Base-by-base conservation (phyloP, 1,284 basidiomycete genomes). In the Fomitopsis betulina region DNA sequence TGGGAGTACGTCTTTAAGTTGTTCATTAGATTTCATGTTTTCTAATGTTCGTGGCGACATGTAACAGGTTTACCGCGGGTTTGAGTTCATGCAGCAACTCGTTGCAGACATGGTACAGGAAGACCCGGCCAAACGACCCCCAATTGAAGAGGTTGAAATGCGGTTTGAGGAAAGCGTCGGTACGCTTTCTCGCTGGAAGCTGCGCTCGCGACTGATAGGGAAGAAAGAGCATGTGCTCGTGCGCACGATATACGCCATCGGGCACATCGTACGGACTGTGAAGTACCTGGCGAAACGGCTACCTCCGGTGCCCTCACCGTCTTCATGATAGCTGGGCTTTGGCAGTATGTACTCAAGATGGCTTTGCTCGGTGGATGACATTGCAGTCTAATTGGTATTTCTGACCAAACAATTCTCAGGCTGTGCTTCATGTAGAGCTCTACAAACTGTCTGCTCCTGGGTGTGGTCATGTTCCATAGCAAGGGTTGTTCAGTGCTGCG, bases 71-170 rank as follows among this genome's bases (percentile, higher is more conserved):
- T 53, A 39, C 13, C 38, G 23, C 5, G 53, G 54, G 0, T 17
- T 65, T 13, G 61, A 66, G n/a, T 65, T 66, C 51, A 61, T 63
- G 60, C 33, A 58, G 12, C 47, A 59, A 15, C 58, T 66, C 7
- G 54, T 66, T 1, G 30, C 37, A 0, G 58, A 62, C 32, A 63
- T 64, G 60, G 52, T 55, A 3, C 57, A 60, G 8, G 55, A 58
- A 17, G 60, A 60, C 27, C 63, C 63, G 1, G 33, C 27, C 3
- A 59, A 59, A 19, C 55, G 60, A 5, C 63, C 63, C 0, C 53
- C 60, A 5, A 63, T 62, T 19, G 58, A 64, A 10, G 47, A 62
- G 35, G 65, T 65, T 5, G 52, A 62, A 4, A 25, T 30, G 5
- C 55, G 58, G 0, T 63, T 61, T 35, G 53, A 55, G 6, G 9